These are phyloP conservation scores for Didymella glomerata DNA, from an alignment of 2,329 filamentous ascomycete genomes.

Conservation along the genomic window DNA sequence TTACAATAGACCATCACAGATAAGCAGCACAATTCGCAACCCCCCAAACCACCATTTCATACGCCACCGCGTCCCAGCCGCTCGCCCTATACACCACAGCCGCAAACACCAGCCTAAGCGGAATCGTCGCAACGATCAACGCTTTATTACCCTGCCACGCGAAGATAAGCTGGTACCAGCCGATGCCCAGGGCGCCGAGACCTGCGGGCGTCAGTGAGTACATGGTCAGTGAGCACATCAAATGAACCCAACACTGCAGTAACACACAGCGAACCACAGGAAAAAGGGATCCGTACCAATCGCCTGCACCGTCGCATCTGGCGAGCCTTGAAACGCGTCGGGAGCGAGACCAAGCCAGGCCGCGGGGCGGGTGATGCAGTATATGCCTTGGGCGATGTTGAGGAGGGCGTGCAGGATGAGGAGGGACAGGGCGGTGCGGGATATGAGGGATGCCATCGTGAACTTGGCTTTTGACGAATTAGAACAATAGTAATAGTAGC, in stretches of 20 bases:
- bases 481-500: background rate
- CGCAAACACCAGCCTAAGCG: background rate
- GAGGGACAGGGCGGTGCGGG: slow-evolving; percentile 19
- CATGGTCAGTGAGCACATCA: background rate
- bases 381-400: slow-evolving; percentile 24
- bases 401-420: slow-evolving; percentile 22
- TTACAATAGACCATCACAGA: background rate
- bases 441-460: background rate
- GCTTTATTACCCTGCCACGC: slow-evolving; percentile 18
- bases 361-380: slow-evolving; percentile 9
- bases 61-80: background rate
- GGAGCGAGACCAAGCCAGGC: slow-evolving; percentile 2
- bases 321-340: background rate
- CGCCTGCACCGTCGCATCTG: background rate
- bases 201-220: slow-evolving; percentile 8
- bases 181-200: slow-evolving; percentile 22
- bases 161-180: slow-evolving; percentile 28
- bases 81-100: background rate
- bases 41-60: slow-evolving; percentile 18
- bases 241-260: too few species aligned
- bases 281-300: background rate
- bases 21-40: background rate
- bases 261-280: too few species aligned
- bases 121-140: slow-evolving; percentile 21
- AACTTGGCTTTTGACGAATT: background rate